These are phyloP conservation scores for Saccharomycopsis babjevae DNA, from an alignment of 805 yeast species.

Conservation along the genomic window DNA sequence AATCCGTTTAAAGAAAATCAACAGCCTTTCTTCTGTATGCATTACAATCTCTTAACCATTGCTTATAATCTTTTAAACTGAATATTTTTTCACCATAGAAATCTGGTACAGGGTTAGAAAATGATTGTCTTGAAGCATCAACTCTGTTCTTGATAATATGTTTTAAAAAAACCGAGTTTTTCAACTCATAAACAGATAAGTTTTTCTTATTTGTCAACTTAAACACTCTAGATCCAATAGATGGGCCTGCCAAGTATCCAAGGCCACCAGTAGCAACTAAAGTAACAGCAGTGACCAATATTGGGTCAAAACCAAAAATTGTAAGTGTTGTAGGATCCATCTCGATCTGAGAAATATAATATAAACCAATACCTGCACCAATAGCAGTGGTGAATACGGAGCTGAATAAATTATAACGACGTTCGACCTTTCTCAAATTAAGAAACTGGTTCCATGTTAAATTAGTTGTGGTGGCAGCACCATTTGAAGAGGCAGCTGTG, in stretches of 20 bases:
- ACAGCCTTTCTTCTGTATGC: constrained; percentile 76
- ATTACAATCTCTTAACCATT: constrained; percentile 93
- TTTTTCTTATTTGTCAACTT: constrained; percentile 38
- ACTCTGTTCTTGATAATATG: constrained; percentile 74
- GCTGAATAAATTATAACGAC: constrained; percentile 55
- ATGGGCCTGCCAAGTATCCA: constrained; percentile 80
- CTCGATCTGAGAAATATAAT: constrained; percentile 63
- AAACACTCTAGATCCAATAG: constrained; percentile 64
- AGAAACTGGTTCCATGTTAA: constrained; percentile 69
- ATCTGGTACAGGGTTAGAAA: constrained; percentile 95
- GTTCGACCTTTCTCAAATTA: constrained; percentile 61
- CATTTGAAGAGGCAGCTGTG: neutral
- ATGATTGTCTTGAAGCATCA: constrained; percentile 83
- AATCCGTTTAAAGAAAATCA: constrained; percentile 45
- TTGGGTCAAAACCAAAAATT: constrained; percentile 83
- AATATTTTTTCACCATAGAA: constrained; percentile 95
- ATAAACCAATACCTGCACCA: constrained; percentile 64
- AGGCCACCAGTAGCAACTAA: constrained; percentile 60
- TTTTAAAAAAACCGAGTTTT: constrained; percentile 65
- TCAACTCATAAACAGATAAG: constrained; percentile 40
- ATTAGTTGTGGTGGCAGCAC: neutral
- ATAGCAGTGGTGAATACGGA: constrained; percentile 58
- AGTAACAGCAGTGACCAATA: constrained; percentile 67
- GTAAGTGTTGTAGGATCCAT: constrained; percentile 73
- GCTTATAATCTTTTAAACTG: constrained; percentile 75